These are phyloP conservation scores for Tremella mesenterica DNA, from an alignment of 768 basidiomycete species.

Conservation along the genomic window DNA sequence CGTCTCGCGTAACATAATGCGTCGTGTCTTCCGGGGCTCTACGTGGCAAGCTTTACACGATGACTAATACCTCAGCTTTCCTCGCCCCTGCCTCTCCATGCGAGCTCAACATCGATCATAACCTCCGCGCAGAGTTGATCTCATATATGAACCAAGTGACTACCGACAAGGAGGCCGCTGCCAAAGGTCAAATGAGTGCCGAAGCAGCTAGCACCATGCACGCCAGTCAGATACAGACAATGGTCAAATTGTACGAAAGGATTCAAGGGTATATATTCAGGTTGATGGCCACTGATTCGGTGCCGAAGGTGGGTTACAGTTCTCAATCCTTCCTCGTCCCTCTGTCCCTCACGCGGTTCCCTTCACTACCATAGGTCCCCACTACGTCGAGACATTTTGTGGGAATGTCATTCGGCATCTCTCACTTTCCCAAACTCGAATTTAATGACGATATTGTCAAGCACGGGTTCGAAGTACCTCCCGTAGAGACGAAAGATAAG, in stretches of 20 bases:
- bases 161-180: slow-evolving; percentile 48
- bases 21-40: too few species aligned
- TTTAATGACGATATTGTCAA: too few species aligned
- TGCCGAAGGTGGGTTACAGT: slow-evolving; percentile 70
- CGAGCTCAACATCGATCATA: slow-evolving; percentile 98
- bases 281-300: slow-evolving; percentile 94
- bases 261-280: slow-evolving; percentile 97
- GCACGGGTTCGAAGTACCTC: too few species aligned
- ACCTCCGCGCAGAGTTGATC: slow-evolving; percentile 83
- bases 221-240: slow-evolving; percentile 87
- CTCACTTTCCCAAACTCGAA: too few species aligned
- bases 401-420: too few species aligned
- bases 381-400: too few species aligned
- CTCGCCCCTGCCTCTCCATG: slow-evolving; percentile 89
- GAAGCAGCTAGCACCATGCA: slow-evolving; percentile 74
- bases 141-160: slow-evolving; percentile 88
- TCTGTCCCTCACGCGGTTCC: too few species aligned
- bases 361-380: too few species aligned
- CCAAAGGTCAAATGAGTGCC: slow-evolving; percentile 54
- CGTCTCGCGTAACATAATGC: neutral
- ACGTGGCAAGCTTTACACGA: too few species aligned
- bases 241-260: slow-evolving; percentile 87
- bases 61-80: slow-evolving; percentile 63
- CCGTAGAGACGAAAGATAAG: too few species aligned
- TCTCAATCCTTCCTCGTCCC: neutral